phyloP scores from a whole-genome alignment of 768 basidiomycete species.

The Russula ochroleuca region DNA sequence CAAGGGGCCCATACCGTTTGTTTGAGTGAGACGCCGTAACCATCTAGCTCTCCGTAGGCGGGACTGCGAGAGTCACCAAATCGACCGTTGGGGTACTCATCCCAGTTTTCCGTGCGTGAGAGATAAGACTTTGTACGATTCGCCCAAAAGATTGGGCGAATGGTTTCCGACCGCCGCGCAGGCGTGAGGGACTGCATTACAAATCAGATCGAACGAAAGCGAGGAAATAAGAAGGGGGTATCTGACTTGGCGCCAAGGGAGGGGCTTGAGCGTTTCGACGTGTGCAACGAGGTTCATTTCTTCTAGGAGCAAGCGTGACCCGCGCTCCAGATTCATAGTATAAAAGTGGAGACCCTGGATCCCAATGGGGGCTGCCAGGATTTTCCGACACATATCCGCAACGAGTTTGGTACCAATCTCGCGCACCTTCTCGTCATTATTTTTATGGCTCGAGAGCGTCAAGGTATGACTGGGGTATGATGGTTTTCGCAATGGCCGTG shows the following conservation, averaged over 20 bases:
- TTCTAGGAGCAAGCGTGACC: constrained; percentile 90
- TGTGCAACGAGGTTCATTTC: constrained; percentile 85
- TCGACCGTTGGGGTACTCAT: constrained; percentile 98
- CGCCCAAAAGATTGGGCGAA: constrained; percentile 99
- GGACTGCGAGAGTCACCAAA: constrained; percentile 97
- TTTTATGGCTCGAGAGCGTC: constrained; percentile 83
- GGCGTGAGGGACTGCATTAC: constrained; percentile 77
- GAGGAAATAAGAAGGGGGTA: constrained; percentile 27
- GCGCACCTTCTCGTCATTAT: constrained; percentile 88
- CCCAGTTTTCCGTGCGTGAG: constrained; percentile 97
- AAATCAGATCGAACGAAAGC: constrained; percentile 20
- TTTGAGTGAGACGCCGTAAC: constrained; percentile 90
- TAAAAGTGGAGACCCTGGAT: constrained; percentile 93
- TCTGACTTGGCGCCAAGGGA: constrained; percentile 91
- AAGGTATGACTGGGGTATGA: constrained; percentile 70
- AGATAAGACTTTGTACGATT: constrained; percentile 94
- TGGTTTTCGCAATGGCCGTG: constrained; percentile 60
- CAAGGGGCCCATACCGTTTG: constrained; percentile 56
- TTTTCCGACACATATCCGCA: constrained; percentile 87
- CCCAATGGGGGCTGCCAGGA: constrained; percentile 73
- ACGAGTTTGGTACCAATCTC: constrained; percentile 92
- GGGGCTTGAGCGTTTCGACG: constrained; percentile 86
- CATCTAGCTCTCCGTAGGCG: constrained; percentile 96
- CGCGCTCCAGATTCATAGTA: constrained; percentile 96
- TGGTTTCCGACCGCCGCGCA: constrained; percentile 82